Conservation (phyloP, 495 filamentous ascomycete species). For the Daldinia concentrica region DNA sequence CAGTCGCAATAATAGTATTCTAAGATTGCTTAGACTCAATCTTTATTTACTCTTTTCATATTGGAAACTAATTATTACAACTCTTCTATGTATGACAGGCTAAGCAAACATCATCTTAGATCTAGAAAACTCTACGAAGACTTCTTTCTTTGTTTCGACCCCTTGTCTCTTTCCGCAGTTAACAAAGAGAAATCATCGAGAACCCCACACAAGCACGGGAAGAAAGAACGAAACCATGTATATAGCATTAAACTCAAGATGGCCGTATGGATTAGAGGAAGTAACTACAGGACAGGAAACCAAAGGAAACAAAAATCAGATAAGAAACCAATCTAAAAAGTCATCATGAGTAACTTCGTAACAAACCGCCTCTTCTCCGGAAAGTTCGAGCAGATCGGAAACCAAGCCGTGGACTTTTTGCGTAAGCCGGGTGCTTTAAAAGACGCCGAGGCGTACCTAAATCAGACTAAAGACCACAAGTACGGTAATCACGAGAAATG, state of each 20-base stretch:
- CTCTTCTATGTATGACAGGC: background rate
- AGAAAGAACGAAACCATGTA: background rate
- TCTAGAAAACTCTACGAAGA: background rate
- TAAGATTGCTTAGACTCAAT: background rate
- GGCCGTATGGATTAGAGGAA: background rate
- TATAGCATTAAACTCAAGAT: background rate
- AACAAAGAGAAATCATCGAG: background rate
- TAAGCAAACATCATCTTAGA: background rate
- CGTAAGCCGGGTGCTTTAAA: background rate
- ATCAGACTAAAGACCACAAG: constrained; percentile 1
- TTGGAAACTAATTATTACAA: background rate
- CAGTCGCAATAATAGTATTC: background rate
- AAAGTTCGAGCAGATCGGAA: constrained; percentile 12
- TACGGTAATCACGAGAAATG: constrained; percentile 20
- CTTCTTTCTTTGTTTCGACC: background rate
- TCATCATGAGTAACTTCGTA: background rate
- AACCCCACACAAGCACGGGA: background rate
- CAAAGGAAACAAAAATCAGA: background rate
- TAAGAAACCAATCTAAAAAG: constrained; percentile 2
- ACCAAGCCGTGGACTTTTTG: constrained; percentile 15
- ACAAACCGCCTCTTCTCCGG: constrained; percentile 20
- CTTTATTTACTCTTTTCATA: background rate
- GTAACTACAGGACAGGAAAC: background rate
- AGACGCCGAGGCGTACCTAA: constrained; percentile 23
- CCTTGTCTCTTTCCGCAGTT: background rate